Percentiles rank a stretch among this genome's conserved stretches.
Evolutionary conservation across 257 asterid genomes (phyloP).

Genomic region (Sherardia arvensis): DNA sequence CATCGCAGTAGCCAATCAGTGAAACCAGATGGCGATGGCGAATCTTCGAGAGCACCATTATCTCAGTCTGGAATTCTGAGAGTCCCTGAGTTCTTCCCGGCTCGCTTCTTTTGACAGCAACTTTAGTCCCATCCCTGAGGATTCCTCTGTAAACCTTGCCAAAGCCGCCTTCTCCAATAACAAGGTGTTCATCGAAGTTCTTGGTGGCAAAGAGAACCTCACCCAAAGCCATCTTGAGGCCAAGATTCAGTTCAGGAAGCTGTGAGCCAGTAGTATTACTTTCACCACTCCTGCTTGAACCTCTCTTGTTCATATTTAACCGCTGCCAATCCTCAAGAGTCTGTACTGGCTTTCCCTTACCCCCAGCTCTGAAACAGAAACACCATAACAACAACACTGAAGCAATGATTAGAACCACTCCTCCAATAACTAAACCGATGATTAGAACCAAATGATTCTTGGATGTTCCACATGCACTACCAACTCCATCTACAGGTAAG

Average conservation of each 20-base stretch:
- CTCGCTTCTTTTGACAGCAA: conserved; percentile 60
- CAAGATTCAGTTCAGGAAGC: conserved; percentile 31
- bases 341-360: conserved; percentile 12
- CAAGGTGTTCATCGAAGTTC: conserved; percentile 21
- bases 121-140: conserved; percentile 33
- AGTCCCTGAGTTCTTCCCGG: conserved; percentile 47
- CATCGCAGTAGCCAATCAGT: conserved; percentile 53
- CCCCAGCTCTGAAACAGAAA: neutral
- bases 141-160: conserved; percentile 55
- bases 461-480: no score
- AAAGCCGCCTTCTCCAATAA: conserved; percentile 59
- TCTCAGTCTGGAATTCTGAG: conserved; percentile 50
- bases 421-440: conserved; percentile 30
- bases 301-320: conserved; percentile 16
- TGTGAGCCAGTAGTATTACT: conserved; percentile 20
- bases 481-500: neutral
- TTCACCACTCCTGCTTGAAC: conserved; percentile 21
- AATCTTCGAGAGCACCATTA: conserved; percentile 43
- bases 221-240: conserved; percentile 33
- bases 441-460: conserved; percentile 7
- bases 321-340: conserved; percentile 22
- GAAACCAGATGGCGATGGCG: conserved; percentile 56
- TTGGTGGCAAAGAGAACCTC: conserved; percentile 41
- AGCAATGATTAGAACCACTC: conserved; percentile 15
- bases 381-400: conserved; percentile 2